Conservation (phyloP, 495 filamentous ascomycete species). For the Hypoxylon perforatum region DNA sequence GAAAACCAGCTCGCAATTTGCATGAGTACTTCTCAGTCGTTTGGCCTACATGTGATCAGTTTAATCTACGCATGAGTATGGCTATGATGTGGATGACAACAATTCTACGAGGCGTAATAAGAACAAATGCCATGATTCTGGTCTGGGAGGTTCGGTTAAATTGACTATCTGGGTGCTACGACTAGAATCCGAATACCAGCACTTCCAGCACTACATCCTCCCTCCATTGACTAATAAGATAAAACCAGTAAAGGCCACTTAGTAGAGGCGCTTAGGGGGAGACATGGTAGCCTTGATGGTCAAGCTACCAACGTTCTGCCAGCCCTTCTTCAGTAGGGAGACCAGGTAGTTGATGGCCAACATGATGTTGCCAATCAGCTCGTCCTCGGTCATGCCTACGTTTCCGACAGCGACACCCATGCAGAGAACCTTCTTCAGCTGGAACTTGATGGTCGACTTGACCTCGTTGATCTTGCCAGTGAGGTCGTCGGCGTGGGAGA, state of each 20-base stretch:
- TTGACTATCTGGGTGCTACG: constrained; percentile 40
- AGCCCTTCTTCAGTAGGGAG: constrained; percentile 98
- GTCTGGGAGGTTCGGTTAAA: constrained; percentile 38
- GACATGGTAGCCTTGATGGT: constrained; percentile 99
- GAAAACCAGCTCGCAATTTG: too few species aligned
- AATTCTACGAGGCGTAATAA: background rate
- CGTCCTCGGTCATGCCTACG: constrained; percentile 95
- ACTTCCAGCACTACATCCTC: constrained; percentile 44
- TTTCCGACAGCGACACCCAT: constrained; percentile 99
- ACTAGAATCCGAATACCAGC: constrained; percentile 23
- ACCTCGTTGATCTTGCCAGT: constrained; percentile 94
- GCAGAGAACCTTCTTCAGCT: constrained; percentile 99
- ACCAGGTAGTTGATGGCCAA: constrained; percentile 99
- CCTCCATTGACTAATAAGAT: constrained; percentile 32
- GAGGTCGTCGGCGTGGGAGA: constrained; percentile 95
- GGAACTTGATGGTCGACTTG: constrained; percentile 99
- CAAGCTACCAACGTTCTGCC: constrained; percentile 99
- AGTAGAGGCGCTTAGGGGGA: constrained; percentile 96
- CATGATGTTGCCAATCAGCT: constrained; percentile 94
- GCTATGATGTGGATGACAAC: background rate
- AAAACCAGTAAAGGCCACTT: constrained; percentile 46
- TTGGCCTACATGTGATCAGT: too few species aligned
- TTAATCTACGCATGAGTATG: too few species aligned
- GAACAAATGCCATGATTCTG: background rate
- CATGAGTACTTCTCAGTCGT: too few species aligned